Evolutionary conservation across 805 yeast species (phyloP).

Genomic region (Tetrapisispora namnaoensis): DNA sequence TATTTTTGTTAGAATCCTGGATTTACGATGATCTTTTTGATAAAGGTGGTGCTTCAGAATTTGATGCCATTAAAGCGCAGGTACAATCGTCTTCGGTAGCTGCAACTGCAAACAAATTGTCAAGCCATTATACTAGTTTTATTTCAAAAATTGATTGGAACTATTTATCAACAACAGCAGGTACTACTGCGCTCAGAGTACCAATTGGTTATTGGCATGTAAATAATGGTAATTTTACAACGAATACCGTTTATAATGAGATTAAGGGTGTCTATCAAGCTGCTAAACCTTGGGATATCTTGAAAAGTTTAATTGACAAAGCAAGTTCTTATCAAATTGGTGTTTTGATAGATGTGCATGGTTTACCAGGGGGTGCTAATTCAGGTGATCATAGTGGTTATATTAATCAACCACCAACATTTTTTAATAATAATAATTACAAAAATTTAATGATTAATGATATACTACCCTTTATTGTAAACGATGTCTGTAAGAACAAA

Average conservation of each 20-base stretch:
- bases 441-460: conserved; percentile 38
- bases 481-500: conserved; percentile 38
- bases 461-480: conserved; percentile 49
- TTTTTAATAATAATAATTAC: conserved; percentile 34
- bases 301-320: conserved; percentile 44
- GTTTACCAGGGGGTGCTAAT: conserved; percentile 88
- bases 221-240: conserved; percentile 44
- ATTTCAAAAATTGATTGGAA: conserved; percentile 67
- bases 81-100: conserved; percentile 43
- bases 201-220: conserved; percentile 92
- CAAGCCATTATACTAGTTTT: conserved; percentile 57
- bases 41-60: conserved; percentile 55
- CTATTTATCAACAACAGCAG: conserved; percentile 49
- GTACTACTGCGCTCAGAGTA: conserved; percentile 72
- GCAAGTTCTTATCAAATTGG: conserved; percentile 60
- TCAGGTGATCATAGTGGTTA: conserved; percentile 79
- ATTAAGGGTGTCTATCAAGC: conserved; percentile 48
- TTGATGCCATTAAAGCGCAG: conserved; percentile 53
- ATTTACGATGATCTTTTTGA: conserved; percentile 55
- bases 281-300: conserved; percentile 53
- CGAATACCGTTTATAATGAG: conserved; percentile 53
- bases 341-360: conserved; percentile 78
- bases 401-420: conserved; percentile 12
- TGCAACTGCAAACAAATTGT: conserved; percentile 43
- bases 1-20: conserved; percentile 75